A percentile compares a stretch with the other conserved stretches of the same genome.
Evolutionary conservation across 139 green algal genomes (phyloP).

Genomic region (Zygnema cylindricum): DNA sequence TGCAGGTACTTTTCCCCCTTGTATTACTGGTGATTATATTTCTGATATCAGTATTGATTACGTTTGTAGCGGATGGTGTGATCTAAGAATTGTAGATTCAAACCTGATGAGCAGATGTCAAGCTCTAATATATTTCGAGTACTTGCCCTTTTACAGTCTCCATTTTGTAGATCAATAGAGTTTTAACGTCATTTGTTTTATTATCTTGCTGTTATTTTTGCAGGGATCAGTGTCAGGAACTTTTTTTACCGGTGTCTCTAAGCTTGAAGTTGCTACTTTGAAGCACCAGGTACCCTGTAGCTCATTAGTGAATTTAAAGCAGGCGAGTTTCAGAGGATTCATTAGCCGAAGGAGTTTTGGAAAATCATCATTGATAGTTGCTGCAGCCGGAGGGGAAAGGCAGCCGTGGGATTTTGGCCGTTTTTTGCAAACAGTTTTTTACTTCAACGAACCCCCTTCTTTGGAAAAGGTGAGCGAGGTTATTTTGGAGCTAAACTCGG

Average conservation of each 20-base stretch:
- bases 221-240: not conserved
- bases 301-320: not conserved
- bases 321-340: not conserved
- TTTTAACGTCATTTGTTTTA: too few relatives aligned
- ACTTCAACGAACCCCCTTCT: constrained; percentile 77
- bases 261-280: not conserved
- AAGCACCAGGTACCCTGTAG: not conserved
- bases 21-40: too few relatives aligned
- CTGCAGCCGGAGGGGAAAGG: constrained; percentile 19
- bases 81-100: too few relatives aligned
- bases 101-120: too few relatives aligned
- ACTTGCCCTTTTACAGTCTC: too few relatives aligned
- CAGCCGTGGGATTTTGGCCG: constrained; percentile 81
- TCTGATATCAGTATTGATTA: too few relatives aligned
- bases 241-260: not conserved
- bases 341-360: not conserved
- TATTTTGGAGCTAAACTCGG: too few relatives aligned
- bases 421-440: constrained; percentile 80
- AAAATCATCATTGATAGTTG: not conserved
- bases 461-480: constrained; percentile 9
- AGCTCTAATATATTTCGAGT: too few relatives aligned
- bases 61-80: too few relatives aligned
- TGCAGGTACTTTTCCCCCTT: too few relatives aligned
- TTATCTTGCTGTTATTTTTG: not conserved
- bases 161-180: too few relatives aligned